A percentile compares a stretch with the other conserved stretches of the same genome.
Conservation (phyloP, 108 stramenopile genomes). For the Mayamaea pseudoterrestris region DNA sequence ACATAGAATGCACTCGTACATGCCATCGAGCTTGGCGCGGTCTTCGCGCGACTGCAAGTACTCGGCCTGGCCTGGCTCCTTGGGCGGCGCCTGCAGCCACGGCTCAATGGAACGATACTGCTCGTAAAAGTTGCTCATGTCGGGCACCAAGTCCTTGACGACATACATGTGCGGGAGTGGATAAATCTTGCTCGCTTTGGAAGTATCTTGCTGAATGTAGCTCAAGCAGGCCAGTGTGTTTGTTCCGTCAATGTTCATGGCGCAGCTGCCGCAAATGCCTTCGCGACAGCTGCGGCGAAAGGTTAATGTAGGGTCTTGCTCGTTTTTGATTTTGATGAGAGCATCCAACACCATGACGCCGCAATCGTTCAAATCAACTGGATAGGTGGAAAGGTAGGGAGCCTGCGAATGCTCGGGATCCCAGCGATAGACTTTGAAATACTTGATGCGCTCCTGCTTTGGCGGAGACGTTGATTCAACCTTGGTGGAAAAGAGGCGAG, state of each 20-base stretch:
- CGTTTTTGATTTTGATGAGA: slow-evolving; percentile 95
- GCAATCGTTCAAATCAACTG: slow-evolving; percentile 90
- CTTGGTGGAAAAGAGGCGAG: not conserved
- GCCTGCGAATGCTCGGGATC: slow-evolving; percentile 91
- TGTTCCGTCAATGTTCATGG: slow-evolving; percentile 98
- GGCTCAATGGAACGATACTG: slow-evolving; percentile 96
- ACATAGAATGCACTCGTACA: slow-evolving; percentile 99
- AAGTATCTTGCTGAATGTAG: slow-evolving; percentile 74
- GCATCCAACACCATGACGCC: slow-evolving; percentile 98
- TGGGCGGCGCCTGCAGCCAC: slow-evolving; percentile 83
- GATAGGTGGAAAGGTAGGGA: slow-evolving; percentile 76
- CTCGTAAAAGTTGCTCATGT: slow-evolving; percentile 98
- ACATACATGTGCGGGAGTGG: slow-evolving; percentile 99
- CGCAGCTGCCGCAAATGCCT: slow-evolving; percentile 97
- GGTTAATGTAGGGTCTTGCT: slow-evolving; percentile 91
- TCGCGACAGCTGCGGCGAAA: slow-evolving; percentile 97
- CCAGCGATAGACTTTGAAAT: slow-evolving; percentile 97
- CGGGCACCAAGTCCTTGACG: slow-evolving; percentile 95
- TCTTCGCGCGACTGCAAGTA: slow-evolving; percentile 80
- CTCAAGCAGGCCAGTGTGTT: slow-evolving; percentile 93
- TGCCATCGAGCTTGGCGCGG: slow-evolving; percentile 90
- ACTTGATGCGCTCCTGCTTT: slow-evolving; percentile 51
- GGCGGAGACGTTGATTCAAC: not conserved
- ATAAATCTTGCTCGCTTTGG: slow-evolving; percentile 84
- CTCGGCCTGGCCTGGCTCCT: slow-evolving; percentile 76